Percentiles rank a stretch among this genome's conserved stretches.
These are phyloP conservation scores for Alternaria burnsii DNA, from an alignment of 2,329 filamentous ascomycete species.

Conservation along the genomic window DNA sequence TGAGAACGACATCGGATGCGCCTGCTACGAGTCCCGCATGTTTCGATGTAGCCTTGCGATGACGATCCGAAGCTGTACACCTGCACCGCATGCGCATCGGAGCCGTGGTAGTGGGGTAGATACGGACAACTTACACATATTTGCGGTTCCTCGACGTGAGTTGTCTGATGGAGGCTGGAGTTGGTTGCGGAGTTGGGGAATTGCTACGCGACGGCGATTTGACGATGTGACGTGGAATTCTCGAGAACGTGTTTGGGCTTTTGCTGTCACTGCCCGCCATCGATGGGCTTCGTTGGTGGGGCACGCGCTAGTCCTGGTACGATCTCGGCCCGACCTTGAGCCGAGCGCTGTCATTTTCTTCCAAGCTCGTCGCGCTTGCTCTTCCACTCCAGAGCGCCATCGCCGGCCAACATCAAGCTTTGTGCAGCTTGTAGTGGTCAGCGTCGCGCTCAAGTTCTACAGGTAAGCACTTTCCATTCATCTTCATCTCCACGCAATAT, in stretches of 20 bases:
- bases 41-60: background rate
- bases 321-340: constrained; percentile 29
- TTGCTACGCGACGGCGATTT: constrained; percentile 18
- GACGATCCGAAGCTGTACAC: background rate
- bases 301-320: constrained; percentile 25
- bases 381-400: constrained; percentile 15
- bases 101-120: constrained; percentile 16
- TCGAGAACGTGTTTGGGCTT: constrained; percentile 32
- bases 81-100: constrained; percentile 8
- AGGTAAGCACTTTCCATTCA: constrained; percentile 28
- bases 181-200: background rate
- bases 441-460: background rate
- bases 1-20: background rate
- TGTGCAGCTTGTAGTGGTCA: constrained; percentile 4
- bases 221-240: constrained; percentile 13
- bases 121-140: constrained; percentile 21
- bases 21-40: background rate
- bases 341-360: constrained; percentile 28
- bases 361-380: constrained; percentile 13
- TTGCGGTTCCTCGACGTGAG: constrained; percentile 6
- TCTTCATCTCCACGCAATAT: constrained; percentile 21
- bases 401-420: constrained; percentile 8
- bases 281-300: constrained; percentile 38
- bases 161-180: background rate
- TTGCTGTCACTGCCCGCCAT: constrained; percentile 31